Evolutionary conservation across 306 rosid species (phyloP).

Genomic region (Rosa lucieae): DNA sequence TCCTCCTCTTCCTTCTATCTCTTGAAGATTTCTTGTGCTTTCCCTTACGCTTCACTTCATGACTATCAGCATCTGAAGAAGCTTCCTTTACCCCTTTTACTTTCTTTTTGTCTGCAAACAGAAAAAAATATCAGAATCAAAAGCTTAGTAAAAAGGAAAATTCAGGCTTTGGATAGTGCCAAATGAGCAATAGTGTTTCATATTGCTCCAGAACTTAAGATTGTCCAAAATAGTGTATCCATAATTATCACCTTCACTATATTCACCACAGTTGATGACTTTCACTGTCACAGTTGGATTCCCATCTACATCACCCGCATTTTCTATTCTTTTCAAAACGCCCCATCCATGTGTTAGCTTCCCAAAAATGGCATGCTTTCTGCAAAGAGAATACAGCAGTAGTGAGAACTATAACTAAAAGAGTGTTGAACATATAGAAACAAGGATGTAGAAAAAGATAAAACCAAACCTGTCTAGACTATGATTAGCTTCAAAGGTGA

Average conservation of each 20-base stretch:
- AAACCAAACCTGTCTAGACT: slow-evolving; percentile 76
- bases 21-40: slow-evolving; percentile 71
- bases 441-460: not conserved
- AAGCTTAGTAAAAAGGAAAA: not conserved
- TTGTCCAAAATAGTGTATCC: not conserved
- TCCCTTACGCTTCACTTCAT: slow-evolving; percentile 51
- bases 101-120: slow-evolving; percentile 61
- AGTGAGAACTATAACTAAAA: not conserved
- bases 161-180: not conserved
- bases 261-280: slow-evolving; percentile 86
- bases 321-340: slow-evolving; percentile 74
- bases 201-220: not conserved
- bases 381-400: slow-evolving; percentile 34
- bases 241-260: slow-evolving; percentile 58
- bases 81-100: slow-evolving; percentile 43
- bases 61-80: slow-evolving; percentile 55
- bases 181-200: not conserved
- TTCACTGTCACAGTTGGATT: slow-evolving; percentile 85
- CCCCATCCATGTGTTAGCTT: slow-evolving; percentile 76
- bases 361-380: slow-evolving; percentile 91
- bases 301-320: slow-evolving; percentile 73
- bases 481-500: slow-evolving; percentile 78
- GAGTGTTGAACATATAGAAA: not conserved
- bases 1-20: slow-evolving; percentile 69
- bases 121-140: slow-evolving; percentile 10